Evolutionary conservation across 495 filamentous ascomycete species (phyloP).

Genomic region (Podospora fimiseda): DNA sequence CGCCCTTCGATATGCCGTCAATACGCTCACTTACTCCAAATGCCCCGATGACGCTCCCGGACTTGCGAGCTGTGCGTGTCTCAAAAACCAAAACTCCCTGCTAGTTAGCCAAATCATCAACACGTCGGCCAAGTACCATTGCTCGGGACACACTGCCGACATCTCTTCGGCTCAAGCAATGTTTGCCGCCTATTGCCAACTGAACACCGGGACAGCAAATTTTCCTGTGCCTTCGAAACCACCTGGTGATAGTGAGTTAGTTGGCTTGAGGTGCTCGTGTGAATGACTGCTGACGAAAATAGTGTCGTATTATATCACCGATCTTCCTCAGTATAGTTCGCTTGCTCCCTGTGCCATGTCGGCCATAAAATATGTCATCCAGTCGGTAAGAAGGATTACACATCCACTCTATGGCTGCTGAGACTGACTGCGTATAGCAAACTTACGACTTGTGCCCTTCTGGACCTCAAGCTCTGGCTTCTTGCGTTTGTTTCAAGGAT

Average conservation of each 20-base stretch:
- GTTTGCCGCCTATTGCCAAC: constrained; percentile 42
- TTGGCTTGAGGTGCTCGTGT: no score
- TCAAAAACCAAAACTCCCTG: constrained; percentile 40
- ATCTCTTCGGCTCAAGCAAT: constrained; percentile 41
- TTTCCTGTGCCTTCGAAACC: constrained; percentile 40
- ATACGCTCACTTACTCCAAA: constrained; percentile 22
- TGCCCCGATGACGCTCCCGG: constrained; percentile 35
- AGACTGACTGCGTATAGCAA: constrained; percentile 20
- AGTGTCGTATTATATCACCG: constrained; percentile 49
- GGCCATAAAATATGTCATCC: constrained; percentile 36
- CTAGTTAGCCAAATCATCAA: constrained; percentile 33
- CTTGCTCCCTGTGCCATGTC: constrained; percentile 38
- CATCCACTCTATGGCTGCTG: neutral
- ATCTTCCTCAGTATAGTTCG: constrained; percentile 36
- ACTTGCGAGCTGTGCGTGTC: constrained; percentile 42
- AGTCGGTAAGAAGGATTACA: constrained; percentile 22
- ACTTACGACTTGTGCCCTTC: constrained; percentile 34
- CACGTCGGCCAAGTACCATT: constrained; percentile 34
- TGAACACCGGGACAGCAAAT: constrained; percentile 38
- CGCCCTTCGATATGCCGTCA: constrained; percentile 35
- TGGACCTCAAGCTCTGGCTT: constrained; percentile 39
- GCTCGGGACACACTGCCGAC: constrained; percentile 35
- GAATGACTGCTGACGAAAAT: constrained; percentile 4
- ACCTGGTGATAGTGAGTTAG: constrained; percentile 38
- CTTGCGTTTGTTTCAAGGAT: constrained; percentile 44